Base-by-base conservation (phyloP, 768 basidiomycete genomes). In the Suillus americanus region DNA sequence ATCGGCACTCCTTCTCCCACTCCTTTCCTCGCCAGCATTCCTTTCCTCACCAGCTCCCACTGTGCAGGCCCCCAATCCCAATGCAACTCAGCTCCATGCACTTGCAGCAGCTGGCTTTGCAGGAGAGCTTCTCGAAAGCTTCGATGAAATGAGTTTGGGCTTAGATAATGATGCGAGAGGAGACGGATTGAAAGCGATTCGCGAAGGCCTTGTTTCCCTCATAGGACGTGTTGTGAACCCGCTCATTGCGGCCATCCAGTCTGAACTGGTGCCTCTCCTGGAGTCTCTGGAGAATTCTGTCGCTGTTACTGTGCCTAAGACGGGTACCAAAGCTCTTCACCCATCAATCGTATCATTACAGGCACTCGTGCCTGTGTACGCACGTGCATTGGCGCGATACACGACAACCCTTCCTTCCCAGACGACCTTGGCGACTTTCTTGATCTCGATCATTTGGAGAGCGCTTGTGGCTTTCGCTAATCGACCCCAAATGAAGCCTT, bases 361-460 rank as follows among this genome's bases (percentile, higher is more conserved):
- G 69, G 73, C 80, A 9, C 70, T 85, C n/a, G 81, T 88, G 72
- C 89, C 91, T 3, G 68, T 87, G 4, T 89, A 92, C 69, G 78
- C 83, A 6, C 83, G 83, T 46, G 82, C 83, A 41, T 77, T 93
- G 40, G 73, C 77, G 16, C 83, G 86, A 14, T 89, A 86, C 72
- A 85, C 86, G 9, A 74, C 80, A 6, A 82, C 84, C 14, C 74
- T 80, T 14, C 72, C 82, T 10, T 82, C 89, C 0, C 89, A 94
- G 68, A 77, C 85, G 18, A 76, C 82, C 1, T 80, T 93, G 18
- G 90, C 90, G 0, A 85, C 88, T 3, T 83, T 92, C 67, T 81
- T 91, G 66, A 92, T 93, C 69, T 87, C 86, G 20, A 74, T 91
- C 1, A 77, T 91, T 2, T 94, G 92, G 92, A 87, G 85, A 25